Evolutionary conservation across 371 early-diverging fungal genomes (phyloP).

Genomic region (Batrachochytrium dendrobatidis): DNA sequence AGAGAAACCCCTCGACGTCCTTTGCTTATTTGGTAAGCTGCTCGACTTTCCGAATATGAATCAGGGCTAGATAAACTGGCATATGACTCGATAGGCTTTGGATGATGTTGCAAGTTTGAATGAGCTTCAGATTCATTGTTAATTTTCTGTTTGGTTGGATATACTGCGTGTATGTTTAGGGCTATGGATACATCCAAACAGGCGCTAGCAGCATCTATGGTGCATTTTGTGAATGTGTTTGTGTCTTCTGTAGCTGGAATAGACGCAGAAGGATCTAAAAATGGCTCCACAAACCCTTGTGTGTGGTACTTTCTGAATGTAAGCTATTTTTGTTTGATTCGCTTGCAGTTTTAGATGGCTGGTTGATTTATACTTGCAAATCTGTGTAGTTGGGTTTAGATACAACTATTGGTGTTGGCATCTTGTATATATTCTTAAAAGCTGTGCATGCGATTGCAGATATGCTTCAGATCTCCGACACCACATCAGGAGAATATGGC

Average conservation of each 20-base stretch:
- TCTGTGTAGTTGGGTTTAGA: slow-evolving; percentile 24
- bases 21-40: slow-evolving; percentile 14
- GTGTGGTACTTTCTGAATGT: slow-evolving; percentile 38
- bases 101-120: slow-evolving; percentile 8
- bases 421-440: slow-evolving; percentile 28
- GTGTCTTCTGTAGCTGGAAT: slow-evolving; percentile 15
- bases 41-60: neutral
- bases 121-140: neutral
- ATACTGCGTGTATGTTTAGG: slow-evolving; percentile 2
- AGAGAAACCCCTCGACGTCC: slow-evolving; percentile 20
- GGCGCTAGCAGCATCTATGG: slow-evolving; percentile 29
- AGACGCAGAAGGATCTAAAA: slow-evolving; percentile 8
- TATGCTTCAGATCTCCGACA: slow-evolving; percentile 15
- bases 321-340: too few relatives aligned
- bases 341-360: neutral
- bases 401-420: slow-evolving; percentile 33
- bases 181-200: slow-evolving; percentile 34
- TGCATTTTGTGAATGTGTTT: slow-evolving; percentile 31
- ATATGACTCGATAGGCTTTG: slow-evolving; percentile 7
- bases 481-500: slow-evolving; percentile 31
- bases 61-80: neutral
- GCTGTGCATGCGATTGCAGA: slow-evolving; percentile 18
- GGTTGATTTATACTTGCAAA: neutral
- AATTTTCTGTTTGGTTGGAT: too few relatives aligned
- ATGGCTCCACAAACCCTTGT: slow-evolving; percentile 22